Evolutionary conservation across 2,329 filamentous ascomycete genomes (phyloP).

Genomic region (Xylariales sp.): DNA sequence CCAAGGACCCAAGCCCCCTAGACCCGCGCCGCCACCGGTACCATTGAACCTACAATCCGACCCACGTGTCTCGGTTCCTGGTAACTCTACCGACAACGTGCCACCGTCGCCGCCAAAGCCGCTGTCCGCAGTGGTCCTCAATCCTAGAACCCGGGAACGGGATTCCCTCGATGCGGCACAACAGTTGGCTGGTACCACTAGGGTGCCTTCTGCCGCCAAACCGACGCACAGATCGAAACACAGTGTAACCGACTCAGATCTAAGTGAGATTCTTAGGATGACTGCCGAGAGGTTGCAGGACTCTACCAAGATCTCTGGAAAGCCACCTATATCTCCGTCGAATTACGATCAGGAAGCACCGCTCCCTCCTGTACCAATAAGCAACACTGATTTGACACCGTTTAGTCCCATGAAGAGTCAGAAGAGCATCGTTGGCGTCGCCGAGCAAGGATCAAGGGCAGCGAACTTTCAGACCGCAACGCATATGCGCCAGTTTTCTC

Average conservation of each 20-base stretch:
- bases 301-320: too few species aligned
- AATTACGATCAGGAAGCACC: too few species aligned
- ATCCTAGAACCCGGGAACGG: slow-evolving; percentile 6
- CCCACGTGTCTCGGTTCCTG: too few species aligned
- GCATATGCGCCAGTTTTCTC: slow-evolving; percentile 25
- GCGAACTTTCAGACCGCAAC: slow-evolving; percentile 10
- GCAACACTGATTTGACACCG: too few species aligned
- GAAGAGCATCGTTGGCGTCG: slow-evolving; percentile 20
- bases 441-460: background rate
- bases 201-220: slow-evolving; percentile 12
- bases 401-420: slow-evolving; percentile 23
- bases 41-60: too few species aligned
- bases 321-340: too few species aligned
- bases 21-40: background rate
- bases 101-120: slow-evolving; percentile 4
- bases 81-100: too few species aligned
- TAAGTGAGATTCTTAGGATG: slow-evolving; percentile 46
- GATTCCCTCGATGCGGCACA: slow-evolving; percentile 18
- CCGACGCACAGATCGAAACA: slow-evolving; percentile 13
- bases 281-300: slow-evolving; percentile 48
- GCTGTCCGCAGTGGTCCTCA: slow-evolving; percentile 1
- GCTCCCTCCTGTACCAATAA: too few species aligned
- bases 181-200: slow-evolving; percentile 19
- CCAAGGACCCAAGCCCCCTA: background rate
- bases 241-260: slow-evolving; percentile 39